phyloP scores from a whole-genome alignment of 2,329 filamentous ascomycete genomes.

The Samsoniella hepiali region DNA sequence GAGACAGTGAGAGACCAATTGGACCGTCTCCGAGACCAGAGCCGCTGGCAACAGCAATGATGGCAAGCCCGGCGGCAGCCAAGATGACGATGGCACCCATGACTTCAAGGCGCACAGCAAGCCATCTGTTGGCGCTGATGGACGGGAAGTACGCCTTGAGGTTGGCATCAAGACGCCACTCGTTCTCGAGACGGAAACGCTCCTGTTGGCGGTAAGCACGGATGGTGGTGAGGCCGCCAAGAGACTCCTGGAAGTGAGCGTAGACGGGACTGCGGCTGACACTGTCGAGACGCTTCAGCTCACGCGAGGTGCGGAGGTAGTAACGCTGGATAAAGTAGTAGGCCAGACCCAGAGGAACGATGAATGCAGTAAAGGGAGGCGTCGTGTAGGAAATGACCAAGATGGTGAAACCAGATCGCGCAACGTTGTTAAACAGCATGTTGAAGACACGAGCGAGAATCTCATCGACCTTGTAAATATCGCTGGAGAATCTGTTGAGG shows the following conservation, averaged over 20 bases:
- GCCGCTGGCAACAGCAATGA: conserved; percentile 72
- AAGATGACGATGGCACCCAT: conserved; percentile 94
- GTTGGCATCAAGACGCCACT: conserved; percentile 96
- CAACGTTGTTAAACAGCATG: conserved; percentile 82
- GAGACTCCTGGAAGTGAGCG: conserved; percentile 95
- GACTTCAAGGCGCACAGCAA: conserved; percentile 91
- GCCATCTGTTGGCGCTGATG: conserved; percentile 90
- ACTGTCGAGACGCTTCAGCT: conserved; percentile 93
- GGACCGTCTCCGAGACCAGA: conserved; percentile 64
- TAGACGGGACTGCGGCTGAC: conserved; percentile 95
- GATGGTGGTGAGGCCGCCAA: conserved; percentile 92
- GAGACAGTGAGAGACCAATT: conserved; percentile 94
- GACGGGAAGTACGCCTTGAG: conserved; percentile 93
- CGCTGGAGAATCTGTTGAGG: conserved; percentile 88
- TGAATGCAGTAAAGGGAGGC: conserved; percentile 75
- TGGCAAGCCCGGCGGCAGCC: conserved; percentile 74
- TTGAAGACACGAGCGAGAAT: conserved; percentile 96
- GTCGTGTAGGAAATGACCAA: conserved; percentile 78
- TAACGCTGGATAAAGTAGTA: conserved; percentile 96
- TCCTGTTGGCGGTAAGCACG: conserved; percentile 87
- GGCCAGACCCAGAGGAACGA: conserved; percentile 73
- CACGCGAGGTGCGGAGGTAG: conserved; percentile 92
- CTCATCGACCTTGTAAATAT: conserved; percentile 83
- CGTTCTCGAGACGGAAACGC: conserved; percentile 87
- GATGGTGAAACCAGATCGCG: conserved; percentile 77